A percentile compares a stretch with the other conserved stretches of the same genome.
phyloP scores from a whole-genome alignment of 225 moss, liverwort and hornwort genomes.

The Thuidium tamariscinum region DNA sequence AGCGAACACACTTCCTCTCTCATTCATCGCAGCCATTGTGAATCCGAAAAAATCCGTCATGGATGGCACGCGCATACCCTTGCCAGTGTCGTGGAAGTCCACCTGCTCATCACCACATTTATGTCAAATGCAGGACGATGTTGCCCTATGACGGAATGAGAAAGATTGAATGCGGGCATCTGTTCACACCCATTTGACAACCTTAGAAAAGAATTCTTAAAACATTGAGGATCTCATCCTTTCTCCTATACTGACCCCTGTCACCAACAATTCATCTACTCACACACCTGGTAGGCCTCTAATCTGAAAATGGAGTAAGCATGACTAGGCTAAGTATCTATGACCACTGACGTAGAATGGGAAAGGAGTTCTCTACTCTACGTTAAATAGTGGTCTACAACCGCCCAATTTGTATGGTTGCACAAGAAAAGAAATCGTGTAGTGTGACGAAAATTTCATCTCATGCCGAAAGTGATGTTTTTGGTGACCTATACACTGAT shows the following conservation, averaged over 20 bases:
- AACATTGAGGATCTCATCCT: neutral
- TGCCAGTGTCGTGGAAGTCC: conserved; percentile 85
- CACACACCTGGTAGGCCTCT: neutral
- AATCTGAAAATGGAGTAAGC: neutral
- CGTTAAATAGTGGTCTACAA: too few species aligned
- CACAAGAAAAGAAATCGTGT: neutral
- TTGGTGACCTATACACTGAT: too few species aligned
- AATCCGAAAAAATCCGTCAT: conserved; percentile 89
- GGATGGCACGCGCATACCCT: conserved; percentile 72
- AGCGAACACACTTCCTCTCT: conserved; percentile 68
- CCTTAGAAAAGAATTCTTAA: too few species aligned
- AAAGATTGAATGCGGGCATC: neutral
- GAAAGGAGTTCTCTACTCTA: neutral
- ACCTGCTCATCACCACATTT: conserved; percentile 39
- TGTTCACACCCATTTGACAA: neutral
- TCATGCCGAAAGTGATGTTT: neutral
- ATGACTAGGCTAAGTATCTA: neutral
- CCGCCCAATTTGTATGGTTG: neutral
- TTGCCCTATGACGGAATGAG: too few species aligned
- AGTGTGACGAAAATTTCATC: neutral
- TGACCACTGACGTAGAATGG: neutral
- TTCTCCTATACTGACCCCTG: neutral
- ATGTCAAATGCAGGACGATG: neutral
- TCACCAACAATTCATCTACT: too few species aligned
- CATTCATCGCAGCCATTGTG: conserved; percentile 87